Evolutionary conservation across 2,329 filamentous ascomycete species (phyloP).

Genomic region (Colletotrichum camelliae): DNA sequence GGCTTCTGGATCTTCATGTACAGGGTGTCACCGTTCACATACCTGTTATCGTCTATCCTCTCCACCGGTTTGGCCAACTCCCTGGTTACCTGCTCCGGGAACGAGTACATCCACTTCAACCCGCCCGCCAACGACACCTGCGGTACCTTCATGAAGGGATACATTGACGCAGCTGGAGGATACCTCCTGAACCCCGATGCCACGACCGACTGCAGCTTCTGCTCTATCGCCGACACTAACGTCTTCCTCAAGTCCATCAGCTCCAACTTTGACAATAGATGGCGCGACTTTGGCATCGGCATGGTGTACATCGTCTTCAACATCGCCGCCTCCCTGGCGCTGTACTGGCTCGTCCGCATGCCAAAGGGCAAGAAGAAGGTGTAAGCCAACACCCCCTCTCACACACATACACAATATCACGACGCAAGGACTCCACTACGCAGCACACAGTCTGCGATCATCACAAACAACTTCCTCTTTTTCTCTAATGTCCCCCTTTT

Average conservation of each 20-base stretch:
- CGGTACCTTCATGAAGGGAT: constrained; percentile 51
- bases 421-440: background rate
- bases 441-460: background rate
- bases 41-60: constrained; percentile 68
- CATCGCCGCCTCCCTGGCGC: constrained; percentile 45
- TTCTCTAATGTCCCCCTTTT: background rate
- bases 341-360: constrained; percentile 52
- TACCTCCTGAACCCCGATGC: constrained; percentile 47
- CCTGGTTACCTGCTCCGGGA: constrained; percentile 26
- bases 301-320: constrained; percentile 60
- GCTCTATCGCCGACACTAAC: constrained; percentile 39
- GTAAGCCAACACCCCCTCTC: background rate
- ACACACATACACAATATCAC: no score
- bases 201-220: constrained; percentile 50
- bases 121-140: constrained; percentile 51
- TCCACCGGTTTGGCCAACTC: constrained; percentile 28
- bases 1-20: constrained; percentile 79
- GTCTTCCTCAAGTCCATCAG: constrained; percentile 41
- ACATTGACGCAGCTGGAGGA: constrained; percentile 50
- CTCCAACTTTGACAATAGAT: constrained; percentile 52
- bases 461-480: background rate
- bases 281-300: constrained; percentile 61
- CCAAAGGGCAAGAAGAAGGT: constrained; percentile 27
- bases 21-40: constrained; percentile 71
- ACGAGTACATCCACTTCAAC: constrained; percentile 60